Conservation (phyloP, 768 basidiomycete genomes). For the Vararia minispora region DNA sequence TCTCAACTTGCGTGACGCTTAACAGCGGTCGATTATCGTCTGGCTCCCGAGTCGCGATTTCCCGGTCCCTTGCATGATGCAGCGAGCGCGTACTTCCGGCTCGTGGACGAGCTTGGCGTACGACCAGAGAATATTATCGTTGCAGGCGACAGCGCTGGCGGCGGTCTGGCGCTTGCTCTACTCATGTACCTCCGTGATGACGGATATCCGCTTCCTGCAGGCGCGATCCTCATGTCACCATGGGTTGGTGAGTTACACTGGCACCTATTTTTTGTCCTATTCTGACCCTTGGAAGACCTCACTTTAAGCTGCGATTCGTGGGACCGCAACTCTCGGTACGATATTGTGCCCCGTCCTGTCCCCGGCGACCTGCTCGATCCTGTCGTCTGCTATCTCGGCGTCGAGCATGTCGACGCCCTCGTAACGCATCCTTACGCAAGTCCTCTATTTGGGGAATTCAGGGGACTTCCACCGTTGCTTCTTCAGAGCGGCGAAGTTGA, state of each 20-base stretch:
- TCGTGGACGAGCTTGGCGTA: conserved; percentile 81
- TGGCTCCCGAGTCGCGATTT: conserved; percentile 92
- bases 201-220: conserved; percentile 71
- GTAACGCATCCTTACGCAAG: conserved; percentile 95
- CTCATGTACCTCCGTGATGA: conserved; percentile 95
- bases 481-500: conserved; percentile 93
- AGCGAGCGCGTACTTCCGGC: conserved; percentile 75
- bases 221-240: conserved; percentile 82
- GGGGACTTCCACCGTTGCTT: conserved; percentile 78
- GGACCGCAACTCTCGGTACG: conserved; percentile 82
- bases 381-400: conserved; percentile 87
- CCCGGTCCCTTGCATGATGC: conserved; percentile 85
- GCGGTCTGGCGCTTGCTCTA: conserved; percentile 74
- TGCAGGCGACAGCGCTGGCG: conserved; percentile 90
- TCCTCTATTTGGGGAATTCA: conserved; percentile 85
- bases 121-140: conserved; percentile 85
- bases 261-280: conserved; percentile 1
- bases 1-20: not conserved
- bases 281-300: conserved; percentile 41
- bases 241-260: conserved; percentile 72
- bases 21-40: conserved; percentile 84
- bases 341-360: conserved; percentile 66
- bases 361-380: conserved; percentile 84
- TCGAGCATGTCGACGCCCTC: conserved; percentile 65
- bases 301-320: conserved; percentile 99